phyloP scores from a whole-genome alignment of 2,329 filamentous ascomycete species.

The Sclerotinia minor region DNA sequence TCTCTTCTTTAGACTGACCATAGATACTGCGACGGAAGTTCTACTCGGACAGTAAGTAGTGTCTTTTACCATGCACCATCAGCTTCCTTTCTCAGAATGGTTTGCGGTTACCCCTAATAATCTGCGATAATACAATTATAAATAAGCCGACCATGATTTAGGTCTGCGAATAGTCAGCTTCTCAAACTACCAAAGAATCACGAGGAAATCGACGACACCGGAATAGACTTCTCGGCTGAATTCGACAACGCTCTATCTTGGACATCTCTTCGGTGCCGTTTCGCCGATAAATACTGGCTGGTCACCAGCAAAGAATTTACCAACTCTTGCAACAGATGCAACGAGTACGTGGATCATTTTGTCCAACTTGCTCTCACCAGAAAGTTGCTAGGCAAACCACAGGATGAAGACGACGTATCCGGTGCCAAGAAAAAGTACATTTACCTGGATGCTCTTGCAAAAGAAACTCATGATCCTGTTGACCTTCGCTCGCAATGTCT shows the following conservation, averaged over 20 bases:
- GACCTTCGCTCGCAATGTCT: slow-evolving; percentile 49
- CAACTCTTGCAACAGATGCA: slow-evolving; percentile 35
- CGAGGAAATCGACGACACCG: no score
- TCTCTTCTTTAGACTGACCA: slow-evolving; percentile 53
- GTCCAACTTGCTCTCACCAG: slow-evolving; percentile 35
- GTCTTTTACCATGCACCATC: not conserved
- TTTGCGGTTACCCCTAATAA: not conserved
- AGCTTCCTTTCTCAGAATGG: not conserved
- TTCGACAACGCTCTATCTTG: slow-evolving; percentile 11
- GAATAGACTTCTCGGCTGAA: slow-evolving; percentile 2
- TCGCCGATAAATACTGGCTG: slow-evolving; percentile 31
- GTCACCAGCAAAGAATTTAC: slow-evolving; percentile 41
- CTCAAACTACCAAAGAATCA: not conserved
- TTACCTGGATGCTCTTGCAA: slow-evolving; percentile 48
- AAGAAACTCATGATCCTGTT: slow-evolving; percentile 47
- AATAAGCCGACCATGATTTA: not conserved
- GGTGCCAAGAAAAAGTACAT: slow-evolving; percentile 47
- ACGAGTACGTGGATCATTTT: slow-evolving; percentile 50
- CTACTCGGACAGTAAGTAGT: slow-evolving; percentile 55
- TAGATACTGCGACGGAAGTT: slow-evolving; percentile 45
- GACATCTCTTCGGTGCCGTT: not conserved
- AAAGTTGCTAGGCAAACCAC: slow-evolving; percentile 32
- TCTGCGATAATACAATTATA: not conserved
- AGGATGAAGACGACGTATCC: slow-evolving; percentile 42
- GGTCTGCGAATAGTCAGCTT: slow-evolving; percentile 4